Percentiles rank a stretch among this genome's conserved stretches.
These are phyloP conservation scores for Moesziomyces antarcticus DNA, from an alignment of 1,284 basidiomycete species.

Conservation along the genomic window DNA sequence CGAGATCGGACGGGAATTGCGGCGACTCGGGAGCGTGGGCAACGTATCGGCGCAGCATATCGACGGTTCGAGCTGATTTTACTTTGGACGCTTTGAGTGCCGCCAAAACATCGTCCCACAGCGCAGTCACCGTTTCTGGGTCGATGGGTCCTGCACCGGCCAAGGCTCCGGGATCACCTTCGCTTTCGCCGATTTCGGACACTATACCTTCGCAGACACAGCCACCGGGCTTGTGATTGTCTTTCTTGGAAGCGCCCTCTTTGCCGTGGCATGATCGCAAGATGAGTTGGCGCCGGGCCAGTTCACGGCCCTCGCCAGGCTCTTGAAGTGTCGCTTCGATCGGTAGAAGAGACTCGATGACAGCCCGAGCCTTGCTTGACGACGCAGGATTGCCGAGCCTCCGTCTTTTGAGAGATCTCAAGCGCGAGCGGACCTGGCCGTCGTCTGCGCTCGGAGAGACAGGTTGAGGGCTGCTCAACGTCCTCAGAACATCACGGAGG, in stretches of 20 bases:
- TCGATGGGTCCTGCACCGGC: slow-evolving; percentile 1
- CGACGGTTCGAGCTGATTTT: slow-evolving; percentile 19
- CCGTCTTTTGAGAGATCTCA: slow-evolving; percentile 13
- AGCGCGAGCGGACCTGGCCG: too few species aligned
- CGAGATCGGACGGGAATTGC: slow-evolving; percentile 17
- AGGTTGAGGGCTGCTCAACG: neutral
- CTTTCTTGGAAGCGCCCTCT: neutral
- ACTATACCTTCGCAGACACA: neutral
- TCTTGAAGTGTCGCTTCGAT: neutral
- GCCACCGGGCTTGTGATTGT: neutral
- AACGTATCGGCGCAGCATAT: slow-evolving; percentile 28
- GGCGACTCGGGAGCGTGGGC: slow-evolving; percentile 13
- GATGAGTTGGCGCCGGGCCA: slow-evolving; percentile 24
- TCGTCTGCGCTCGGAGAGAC: neutral
- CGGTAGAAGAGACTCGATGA: slow-evolving; percentile 15
- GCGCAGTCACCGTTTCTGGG: slow-evolving; percentile 5
- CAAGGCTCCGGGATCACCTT: neutral
- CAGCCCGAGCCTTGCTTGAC: neutral
- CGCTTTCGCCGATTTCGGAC: neutral
- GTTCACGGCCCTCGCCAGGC: slow-evolving; percentile 4
- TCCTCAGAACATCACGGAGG: neutral
- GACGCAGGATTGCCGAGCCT: neutral
- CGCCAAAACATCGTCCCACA: slow-evolving; percentile 25
- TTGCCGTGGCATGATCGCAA: slow-evolving; percentile 3
- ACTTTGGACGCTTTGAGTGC: slow-evolving; percentile 16